Evolutionary conservation across 2,329 filamentous ascomycete genomes (phyloP), one percentile per base, ranked within the genome.

Genomic region (Metarhizium guizhouense): DNA sequence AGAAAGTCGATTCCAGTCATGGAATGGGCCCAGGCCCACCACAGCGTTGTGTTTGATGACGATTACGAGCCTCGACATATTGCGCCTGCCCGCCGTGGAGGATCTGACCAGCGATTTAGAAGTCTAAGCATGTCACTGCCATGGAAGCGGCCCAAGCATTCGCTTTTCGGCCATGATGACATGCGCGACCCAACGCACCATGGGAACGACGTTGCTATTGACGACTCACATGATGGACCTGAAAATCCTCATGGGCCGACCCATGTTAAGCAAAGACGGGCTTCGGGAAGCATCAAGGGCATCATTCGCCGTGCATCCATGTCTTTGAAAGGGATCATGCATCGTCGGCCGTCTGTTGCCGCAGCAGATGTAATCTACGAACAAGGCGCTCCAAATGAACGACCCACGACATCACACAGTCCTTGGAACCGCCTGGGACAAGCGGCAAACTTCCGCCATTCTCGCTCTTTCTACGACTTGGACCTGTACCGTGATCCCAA

Each of bases 301-400:
- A 79, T 77, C 59, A 71, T 83, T 52, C 76, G 80, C 29, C 72
- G 81, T 10, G 81, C 81, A 0, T 84, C 81, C 3, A 62, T 81
- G 53, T 80, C 78, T 8, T 63, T 83, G 52, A 77, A 77, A 62
- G 76, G 75, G 36, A 75, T 83, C 36, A 76, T 80, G 7, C 72
- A 77, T 53, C 71, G 78, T 43, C 73, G 78, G 50, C 70, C 75
- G 6, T 78, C 77, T 1, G 63, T 72, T 29, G 67, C 70, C 2
- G 65, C 67, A 6, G 61, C 69, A 54, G 62, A 70, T n/a, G 58
- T 63, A 38, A 57, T 62, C 20, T 48, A 63, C n/a, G 64, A 70
- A 30, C 63, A 68, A 65, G 55, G 54, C 60, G 38, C 48, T 59
- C 54, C 61, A 51, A 60, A 55, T 42, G 58, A 56, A 42, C 67